Evolutionary conservation across 2,329 filamentous ascomycete genomes (phyloP), one percentile per base, ranked within the genome.

Genomic region (Monilinia vaccinii-corymbosi): DNA sequence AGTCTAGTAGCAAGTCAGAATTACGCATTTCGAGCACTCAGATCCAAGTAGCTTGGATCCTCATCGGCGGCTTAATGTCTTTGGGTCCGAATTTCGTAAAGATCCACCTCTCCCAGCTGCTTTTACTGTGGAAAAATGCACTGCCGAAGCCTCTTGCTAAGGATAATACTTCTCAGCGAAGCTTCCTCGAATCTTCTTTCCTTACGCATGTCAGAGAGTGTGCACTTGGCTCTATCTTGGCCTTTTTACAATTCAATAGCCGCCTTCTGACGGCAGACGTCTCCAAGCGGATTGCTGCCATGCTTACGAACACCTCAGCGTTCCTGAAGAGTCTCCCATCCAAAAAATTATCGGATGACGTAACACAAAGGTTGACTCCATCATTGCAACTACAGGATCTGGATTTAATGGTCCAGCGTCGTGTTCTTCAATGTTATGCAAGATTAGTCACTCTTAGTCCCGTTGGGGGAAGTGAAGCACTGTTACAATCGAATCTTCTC

Each of bases 31-130:
- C 94, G 8, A 90, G 90, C 68, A 96, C 91, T 1, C 94, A 99
- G 71, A 91, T 99, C 28, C 94, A 99, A 71, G 92, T 99, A 2
- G 94, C 94, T 6, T 99, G 94, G 93, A 95, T 96, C 51, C 78
- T 99, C 60, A 96, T 99, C 50, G 94, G 95, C 42, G 94, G 95
- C 0, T 77, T 99, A 58, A 97, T 97, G 93, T 91, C 92, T 0
- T 81, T 99, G 0, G 94, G 94, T 0, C 93, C 94, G 4, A 97
- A 96, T 73, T 99, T 99, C 73, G 93, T 97, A 73, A 99, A 99
- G 75, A 97, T 97, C 28, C 94, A 99, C 74, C 81, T 99, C 9
- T 93, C 92, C 2, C 94, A 99, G 71, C 79, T 99, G 25, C 84
- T 99, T 60, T 77, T 99, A 10, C 78, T 99, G 8, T 99, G 94